Base-by-base conservation (phyloP, 78 protist species). In the Chrysochromulina tobinii region DNA sequence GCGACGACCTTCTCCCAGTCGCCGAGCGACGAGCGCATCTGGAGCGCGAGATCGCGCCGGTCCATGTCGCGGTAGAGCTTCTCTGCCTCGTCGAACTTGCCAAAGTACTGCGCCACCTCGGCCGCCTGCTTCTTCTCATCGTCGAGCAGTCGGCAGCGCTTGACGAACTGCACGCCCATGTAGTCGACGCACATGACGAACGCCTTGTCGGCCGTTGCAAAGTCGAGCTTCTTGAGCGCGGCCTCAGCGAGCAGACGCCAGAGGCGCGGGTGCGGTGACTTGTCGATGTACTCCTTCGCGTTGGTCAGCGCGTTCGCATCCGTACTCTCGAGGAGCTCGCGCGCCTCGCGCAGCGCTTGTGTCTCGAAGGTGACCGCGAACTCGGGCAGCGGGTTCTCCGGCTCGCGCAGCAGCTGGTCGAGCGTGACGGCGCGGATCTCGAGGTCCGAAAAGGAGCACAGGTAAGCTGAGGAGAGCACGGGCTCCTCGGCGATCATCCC, bases 201-300 rank as follows among this genome's bases (percentile, higher is more conserved):
- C 61, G 85, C 85, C 85, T 77, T 48, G 27, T 58, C 95, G 7
- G 96, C 96, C 12, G 81, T 9, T 15, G 53, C 90, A 27, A 96
- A 88, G 61, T 97, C 95, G 21, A 94, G 94, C 92, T 53, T 0
- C 17, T 83, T n/a, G 5, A 94, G 89, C 23, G 96, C 93, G 4
- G 90, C 25, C 58, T 88, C 85, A 68, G 92, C 84, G 12, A 88
- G 90, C 25, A 88, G 89, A 54, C 57, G 23, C 97, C 97, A 97
- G 51, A 97, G 94, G 3, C 94, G 81, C 68, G 96, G 96, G 93
- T 97, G 97, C 4, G 97, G 93, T 84, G 95, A 85, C 79, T 91
- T 87, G 64, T 95, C 95, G 67, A 95, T 53, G 89, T 90, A 95
- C 48, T 0, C 1, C 89, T 23, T 66, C 12, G 97, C 96, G 25